Base-by-base conservation (phyloP, 1,284 basidiomycete genomes). In the Xerocomus amazonicus region DNA sequence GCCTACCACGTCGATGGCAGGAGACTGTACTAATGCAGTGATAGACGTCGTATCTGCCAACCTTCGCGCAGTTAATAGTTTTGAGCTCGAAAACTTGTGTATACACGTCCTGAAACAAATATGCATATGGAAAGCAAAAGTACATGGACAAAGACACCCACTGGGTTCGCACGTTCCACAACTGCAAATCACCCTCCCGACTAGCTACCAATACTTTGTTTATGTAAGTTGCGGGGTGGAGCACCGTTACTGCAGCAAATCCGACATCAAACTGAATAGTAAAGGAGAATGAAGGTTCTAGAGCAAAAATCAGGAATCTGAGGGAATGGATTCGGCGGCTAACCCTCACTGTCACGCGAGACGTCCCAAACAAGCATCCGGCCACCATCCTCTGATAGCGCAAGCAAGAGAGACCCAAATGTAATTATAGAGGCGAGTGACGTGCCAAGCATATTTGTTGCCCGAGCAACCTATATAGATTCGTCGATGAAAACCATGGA, bases 201-300 rank as follows among this genome's bases (percentile, higher is more conserved):
- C 90, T 91, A 1, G 87, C 86, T 9, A 99, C 80, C 1, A 99
- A 75, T 1, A 99, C 78, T 72, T 99, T 99, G 76, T 99, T 98
- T 47, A 99, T 71, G 69, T 99, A 99, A 4, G 97, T 99, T 1
- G 93, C 87, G 1, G 97, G 97, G 68, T 99, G 97, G 6, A 97
- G 75, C 28, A 97, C 71, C 16, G 77, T 79, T 9, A 83, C 89
- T 9, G 96, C 95, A 1, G 84, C 88, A 67, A 98, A 98, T 6
- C 78, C 83, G 12, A 76, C 62, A 37, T 88, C 83, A 58, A 94
- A 95, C 45, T 84, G 74, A 41, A 97, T 81, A 9, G 77, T 79
- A 3, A 45, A 52, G 36, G 54, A 60, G 72, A 73, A 48, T 8
- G 43, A 52, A 14, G 46, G 65, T 19, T 57, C 64, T 66, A 34